Evolutionary conservation across 2,329 filamentous ascomycete species (phyloP).

Genomic region (Cadophora luteo-olivacea): DNA sequence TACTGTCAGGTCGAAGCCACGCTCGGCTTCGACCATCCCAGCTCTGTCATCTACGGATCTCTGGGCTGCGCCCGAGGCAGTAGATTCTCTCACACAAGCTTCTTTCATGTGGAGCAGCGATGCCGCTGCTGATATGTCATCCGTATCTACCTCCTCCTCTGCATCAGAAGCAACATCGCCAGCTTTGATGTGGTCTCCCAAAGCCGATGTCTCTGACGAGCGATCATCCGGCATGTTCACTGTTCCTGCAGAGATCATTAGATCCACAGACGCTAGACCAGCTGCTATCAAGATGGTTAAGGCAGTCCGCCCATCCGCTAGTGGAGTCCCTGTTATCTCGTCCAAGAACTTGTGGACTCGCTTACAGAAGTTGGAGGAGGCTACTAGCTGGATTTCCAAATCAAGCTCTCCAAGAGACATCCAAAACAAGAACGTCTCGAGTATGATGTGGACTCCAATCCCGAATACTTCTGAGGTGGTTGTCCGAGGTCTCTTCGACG

Average conservation of each 20-base stretch:
- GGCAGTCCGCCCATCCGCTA: slow-evolving; percentile 26
- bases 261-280: slow-evolving; percentile 33
- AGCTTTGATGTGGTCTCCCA: slow-evolving; percentile 33
- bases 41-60: slow-evolving; percentile 29
- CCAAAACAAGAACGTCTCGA: not conserved
- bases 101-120: slow-evolving; percentile 28
- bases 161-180: not conserved
- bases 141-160: not conserved
- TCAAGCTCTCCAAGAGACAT: not conserved
- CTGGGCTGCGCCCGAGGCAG: slow-evolving; percentile 27
- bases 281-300: slow-evolving; percentile 33
- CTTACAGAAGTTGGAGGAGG: slow-evolving; percentile 3
- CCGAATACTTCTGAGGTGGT: not conserved
- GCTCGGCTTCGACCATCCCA: slow-evolving; percentile 23
- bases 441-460: slow-evolving; percentile 32
- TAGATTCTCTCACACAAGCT: not conserved
- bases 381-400: slow-evolving; percentile 29
- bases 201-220: not conserved
- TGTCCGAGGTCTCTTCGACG: slow-evolving; percentile 35
- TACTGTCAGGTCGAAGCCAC: slow-evolving; percentile 31
- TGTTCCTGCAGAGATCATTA: slow-evolving; percentile 26
- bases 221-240: slow-evolving; percentile 36
- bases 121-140: not conserved
- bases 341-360: slow-evolving; percentile 36
- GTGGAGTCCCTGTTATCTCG: slow-evolving; percentile 24